These are phyloP conservation scores for Penicillium odoratum DNA, from an alignment of 495 filamentous ascomycete genomes.

Conservation along the genomic window DNA sequence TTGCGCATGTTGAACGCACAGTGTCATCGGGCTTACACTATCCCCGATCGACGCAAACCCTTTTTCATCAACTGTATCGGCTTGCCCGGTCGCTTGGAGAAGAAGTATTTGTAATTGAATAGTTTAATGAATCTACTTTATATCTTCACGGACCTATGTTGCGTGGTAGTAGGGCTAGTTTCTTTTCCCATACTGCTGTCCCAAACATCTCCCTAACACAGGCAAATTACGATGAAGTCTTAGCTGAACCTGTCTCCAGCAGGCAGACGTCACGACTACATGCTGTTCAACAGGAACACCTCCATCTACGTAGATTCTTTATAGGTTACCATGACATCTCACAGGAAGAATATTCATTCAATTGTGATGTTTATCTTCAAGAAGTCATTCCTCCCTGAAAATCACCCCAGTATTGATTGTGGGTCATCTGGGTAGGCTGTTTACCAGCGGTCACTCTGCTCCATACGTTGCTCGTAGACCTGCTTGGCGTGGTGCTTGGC, in stretches of 20 bases:
- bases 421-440: neutral
- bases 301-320: neutral
- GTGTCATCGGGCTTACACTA: slow-evolving; percentile 92
- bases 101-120: slow-evolving; percentile 36
- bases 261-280: neutral
- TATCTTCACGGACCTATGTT: no score
- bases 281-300: neutral
- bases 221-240: no score
- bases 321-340: neutral
- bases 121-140: neutral
- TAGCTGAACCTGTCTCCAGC: neutral
- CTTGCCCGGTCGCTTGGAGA: slow-evolving; percentile 61
- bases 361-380: neutral
- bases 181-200: no score
- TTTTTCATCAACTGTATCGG: slow-evolving; percentile 64
- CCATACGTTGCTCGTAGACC: slow-evolving; percentile 44
- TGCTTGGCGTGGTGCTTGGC: slow-evolving; percentile 62
- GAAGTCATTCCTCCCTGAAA: neutral
- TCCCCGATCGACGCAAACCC: slow-evolving; percentile 77
- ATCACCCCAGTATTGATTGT: neutral
- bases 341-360: neutral
- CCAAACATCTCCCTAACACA: no score
- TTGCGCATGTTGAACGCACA: slow-evolving; percentile 74
- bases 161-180: no score
- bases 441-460: slow-evolving; percentile 15